Base-by-base conservation (phyloP, 75 land plant species). In the Isoetes taiwanensis region DNA sequence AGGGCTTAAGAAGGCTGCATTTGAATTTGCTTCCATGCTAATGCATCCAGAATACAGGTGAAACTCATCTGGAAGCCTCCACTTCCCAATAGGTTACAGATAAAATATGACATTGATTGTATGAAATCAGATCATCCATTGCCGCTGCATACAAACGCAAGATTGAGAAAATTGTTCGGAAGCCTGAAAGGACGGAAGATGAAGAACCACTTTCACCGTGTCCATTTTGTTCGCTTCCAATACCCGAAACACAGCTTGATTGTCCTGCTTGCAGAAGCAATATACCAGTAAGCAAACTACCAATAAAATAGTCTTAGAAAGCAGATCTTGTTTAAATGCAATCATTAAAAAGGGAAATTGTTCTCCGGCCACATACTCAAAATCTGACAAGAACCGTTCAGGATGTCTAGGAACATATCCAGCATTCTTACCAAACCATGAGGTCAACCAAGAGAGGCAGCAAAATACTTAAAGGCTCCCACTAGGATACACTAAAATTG, bases 171-270 rank as follows among this genome's bases (percentile, higher is more conserved):
- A 64, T 71, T 0, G 62, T 71, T 2, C 52, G 73, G 0, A 71
- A 71, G 35, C 61, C 53, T 31, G 73, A 71, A 34, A 59, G 41
- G 20, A 23, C 46, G 1, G 73, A 64, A 29, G 73, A 71, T 2
- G 33, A 63, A 16, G 73, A 71, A 20, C 43, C 68, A 2, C 32
- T 65, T n/a, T 30, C 73, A 11, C 73, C 73, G 29, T 71, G 73
- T 32, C 73, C 73, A 23, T 10, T 57, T 54, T 71, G 73, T 41
- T 37, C 56, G 14, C 11, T 37, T 0, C 43, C 40, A 26, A 43
- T 71, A 17, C 73, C 73, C 41, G 69, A 71, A 17, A 71, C 69
- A 41, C 68, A 71, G 52, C 68, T 71, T 27, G 57, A 71, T 19
- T 71, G 73, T 59, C 41, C 32, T 1, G 54, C 53, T 21, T 71